Evolutionary conservation across 805 yeast species (phyloP).

Genomic region (Cephaloascus albidus): DNA sequence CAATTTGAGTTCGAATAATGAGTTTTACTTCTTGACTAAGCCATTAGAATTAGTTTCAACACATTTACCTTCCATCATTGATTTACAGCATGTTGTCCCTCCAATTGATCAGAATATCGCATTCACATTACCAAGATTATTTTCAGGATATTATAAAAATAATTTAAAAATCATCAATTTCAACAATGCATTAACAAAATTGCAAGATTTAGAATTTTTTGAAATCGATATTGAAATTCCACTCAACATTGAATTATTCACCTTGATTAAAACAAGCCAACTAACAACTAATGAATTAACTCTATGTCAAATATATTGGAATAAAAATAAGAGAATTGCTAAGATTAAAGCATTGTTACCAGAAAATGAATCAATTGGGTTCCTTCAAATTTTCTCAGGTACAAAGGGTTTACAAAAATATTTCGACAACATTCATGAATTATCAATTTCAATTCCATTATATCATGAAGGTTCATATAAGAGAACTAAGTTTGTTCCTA

Average conservation of each 20-base stretch:
- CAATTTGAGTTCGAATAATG: conserved; percentile 24
- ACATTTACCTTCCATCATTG: conserved; percentile 74
- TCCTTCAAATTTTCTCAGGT: conserved; percentile 68
- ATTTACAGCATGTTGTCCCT: conserved; percentile 81
- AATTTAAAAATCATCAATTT: conserved; percentile 53
- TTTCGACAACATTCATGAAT: conserved; percentile 51
- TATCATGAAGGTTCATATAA: conserved; percentile 60
- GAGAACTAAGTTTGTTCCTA: conserved; percentile 57
- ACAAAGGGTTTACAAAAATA: conserved; percentile 49
- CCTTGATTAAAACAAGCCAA: conserved; percentile 45
- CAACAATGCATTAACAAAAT: conserved; percentile 66
- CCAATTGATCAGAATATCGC: conserved; percentile 74
- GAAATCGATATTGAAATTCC: conserved; percentile 76
- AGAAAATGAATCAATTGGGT: conserved; percentile 56
- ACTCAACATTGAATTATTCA: conserved; percentile 54
- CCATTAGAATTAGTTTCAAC: conserved; percentile 75
- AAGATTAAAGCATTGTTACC: conserved; percentile 80
- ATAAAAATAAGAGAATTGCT: conserved; percentile 52
- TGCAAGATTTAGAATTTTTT: conserved; percentile 67
- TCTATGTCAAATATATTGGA: conserved; percentile 74
- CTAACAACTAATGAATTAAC: conserved; percentile 42
- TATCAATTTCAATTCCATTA: conserved; percentile 67
- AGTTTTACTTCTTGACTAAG: conserved; percentile 67
- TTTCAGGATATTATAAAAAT: conserved; percentile 66
- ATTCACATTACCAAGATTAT: conserved; percentile 75